phyloP scores from a whole-genome alignment of 805 yeast genomes.

The Starmerella davenportii region DNA sequence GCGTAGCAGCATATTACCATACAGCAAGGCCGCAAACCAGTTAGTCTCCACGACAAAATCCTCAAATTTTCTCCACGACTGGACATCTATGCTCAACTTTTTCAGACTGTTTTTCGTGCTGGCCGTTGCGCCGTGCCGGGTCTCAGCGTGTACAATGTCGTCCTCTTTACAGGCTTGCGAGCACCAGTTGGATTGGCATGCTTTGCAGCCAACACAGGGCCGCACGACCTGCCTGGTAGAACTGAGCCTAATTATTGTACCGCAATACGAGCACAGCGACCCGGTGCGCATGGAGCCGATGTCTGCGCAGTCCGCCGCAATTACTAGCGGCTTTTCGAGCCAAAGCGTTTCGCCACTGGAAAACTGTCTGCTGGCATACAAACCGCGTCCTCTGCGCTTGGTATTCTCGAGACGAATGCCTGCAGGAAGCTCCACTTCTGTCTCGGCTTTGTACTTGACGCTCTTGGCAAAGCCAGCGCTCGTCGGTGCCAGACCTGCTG shows the following conservation, averaged over 20 bases:
- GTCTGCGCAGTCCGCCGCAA: constrained; percentile 52
- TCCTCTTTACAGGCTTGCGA: constrained; percentile 38
- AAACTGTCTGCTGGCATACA: constrained; percentile 35
- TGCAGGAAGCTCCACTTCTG: constrained; percentile 25
- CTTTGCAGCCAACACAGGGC: constrained; percentile 28
- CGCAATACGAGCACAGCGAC: constrained; percentile 58
- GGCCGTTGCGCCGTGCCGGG: constrained; percentile 36
- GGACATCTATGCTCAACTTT: constrained; percentile 18
- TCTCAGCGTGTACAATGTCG: constrained; percentile 35
- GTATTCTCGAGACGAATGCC: constrained; percentile 33
- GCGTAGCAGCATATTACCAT: constrained; percentile 38
- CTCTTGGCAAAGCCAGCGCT: not conserved
- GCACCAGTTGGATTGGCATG: constrained; percentile 62
- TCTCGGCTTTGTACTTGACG: constrained; percentile 29
- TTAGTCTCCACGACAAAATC: constrained; percentile 44
- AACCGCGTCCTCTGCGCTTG: constrained; percentile 40
- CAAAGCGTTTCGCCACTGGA: constrained; percentile 38
- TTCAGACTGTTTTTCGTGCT: constrained; percentile 8
- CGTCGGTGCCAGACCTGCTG: constrained; percentile 15
- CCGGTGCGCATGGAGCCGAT: constrained; percentile 40
- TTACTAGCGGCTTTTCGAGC: constrained; percentile 43
- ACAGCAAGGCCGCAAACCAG: constrained; percentile 52
- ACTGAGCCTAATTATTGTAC: constrained; percentile 29
- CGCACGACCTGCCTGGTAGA: constrained; percentile 16
- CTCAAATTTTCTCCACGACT: constrained; percentile 36